phyloP scores from a whole-genome alignment of 176 grass and related monocot species.

The Cenchrus americanus region DNA sequence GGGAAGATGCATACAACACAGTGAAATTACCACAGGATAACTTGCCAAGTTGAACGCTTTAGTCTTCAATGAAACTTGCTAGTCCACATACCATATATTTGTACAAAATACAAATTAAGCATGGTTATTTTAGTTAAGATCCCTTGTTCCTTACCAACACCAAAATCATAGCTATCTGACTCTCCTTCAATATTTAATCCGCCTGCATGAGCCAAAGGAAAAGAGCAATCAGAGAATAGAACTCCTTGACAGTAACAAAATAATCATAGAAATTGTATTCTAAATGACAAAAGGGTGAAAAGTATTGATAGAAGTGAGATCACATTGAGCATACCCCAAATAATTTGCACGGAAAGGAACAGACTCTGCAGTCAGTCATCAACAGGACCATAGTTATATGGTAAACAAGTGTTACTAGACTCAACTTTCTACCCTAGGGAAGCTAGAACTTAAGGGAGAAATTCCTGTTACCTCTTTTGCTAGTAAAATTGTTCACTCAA shows the following conservation, averaged over 20 bases:
- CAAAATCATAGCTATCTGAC: constrained; percentile 88
- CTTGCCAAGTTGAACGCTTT: background rate
- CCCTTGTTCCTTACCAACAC: constrained; percentile 67
- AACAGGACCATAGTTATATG: background rate
- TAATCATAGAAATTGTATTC: background rate
- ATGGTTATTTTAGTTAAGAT: constrained; percentile 5
- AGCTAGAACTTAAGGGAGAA: background rate
- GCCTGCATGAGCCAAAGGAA: constrained; percentile 61
- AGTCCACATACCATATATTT: background rate
- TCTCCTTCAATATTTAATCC: constrained; percentile 93
- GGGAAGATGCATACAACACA: background rate
- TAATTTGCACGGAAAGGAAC: constrained; percentile 22
- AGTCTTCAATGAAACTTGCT: background rate
- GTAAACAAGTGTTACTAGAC: constrained; percentile 8
- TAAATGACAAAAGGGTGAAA: background rate
- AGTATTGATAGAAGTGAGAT: background rate
- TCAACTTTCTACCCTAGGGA: background rate
- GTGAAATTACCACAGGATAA: background rate
- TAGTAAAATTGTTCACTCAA: background rate
- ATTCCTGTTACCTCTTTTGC: background rate
- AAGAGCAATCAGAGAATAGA: constrained; percentile 32
- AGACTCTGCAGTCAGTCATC: background rate
- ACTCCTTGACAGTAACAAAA: background rate
- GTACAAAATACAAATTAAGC: constrained; percentile 12
- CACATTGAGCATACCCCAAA: background rate